Conservation (phyloP, 331 rosid genomes). For the Rosa hybrid region DNA sequence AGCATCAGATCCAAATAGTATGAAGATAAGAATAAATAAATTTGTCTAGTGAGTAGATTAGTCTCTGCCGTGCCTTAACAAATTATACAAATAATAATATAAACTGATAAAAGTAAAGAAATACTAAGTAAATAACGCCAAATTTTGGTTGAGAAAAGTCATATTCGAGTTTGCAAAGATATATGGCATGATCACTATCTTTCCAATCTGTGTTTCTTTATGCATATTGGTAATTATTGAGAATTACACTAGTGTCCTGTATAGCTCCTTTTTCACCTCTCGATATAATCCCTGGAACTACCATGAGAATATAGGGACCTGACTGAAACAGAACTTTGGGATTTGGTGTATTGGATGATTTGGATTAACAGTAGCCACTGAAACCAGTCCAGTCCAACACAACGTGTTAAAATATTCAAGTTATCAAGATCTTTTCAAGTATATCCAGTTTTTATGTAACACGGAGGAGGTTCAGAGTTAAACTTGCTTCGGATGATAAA, state of each 20-base stretch:
- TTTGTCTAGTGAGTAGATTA: background rate
- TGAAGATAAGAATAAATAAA: background rate
- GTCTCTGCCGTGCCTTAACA: background rate
- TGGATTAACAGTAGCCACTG: background rate
- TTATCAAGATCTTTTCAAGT: background rate
- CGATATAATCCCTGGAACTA: background rate
- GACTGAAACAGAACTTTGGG: background rate
- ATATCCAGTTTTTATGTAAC: background rate
- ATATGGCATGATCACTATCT: background rate
- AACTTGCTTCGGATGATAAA: background rate
- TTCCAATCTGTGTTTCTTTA: background rate
- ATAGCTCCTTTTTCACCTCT: background rate
- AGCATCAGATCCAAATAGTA: slow-evolving; percentile 47
- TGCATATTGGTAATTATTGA: background rate
- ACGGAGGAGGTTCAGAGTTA: background rate
- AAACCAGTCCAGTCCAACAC: background rate
- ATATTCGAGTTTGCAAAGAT: background rate
- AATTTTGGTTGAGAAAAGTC: background rate
- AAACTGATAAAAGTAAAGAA: background rate
- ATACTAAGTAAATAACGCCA: background rate
- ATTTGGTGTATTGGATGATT: background rate
- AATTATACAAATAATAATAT: background rate
- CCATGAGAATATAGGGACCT: background rate
- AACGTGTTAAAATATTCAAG: background rate
- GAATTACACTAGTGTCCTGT: background rate